phyloP scores from a whole-genome alignment of 148 eudicot species.

The Silene conica region DNA sequence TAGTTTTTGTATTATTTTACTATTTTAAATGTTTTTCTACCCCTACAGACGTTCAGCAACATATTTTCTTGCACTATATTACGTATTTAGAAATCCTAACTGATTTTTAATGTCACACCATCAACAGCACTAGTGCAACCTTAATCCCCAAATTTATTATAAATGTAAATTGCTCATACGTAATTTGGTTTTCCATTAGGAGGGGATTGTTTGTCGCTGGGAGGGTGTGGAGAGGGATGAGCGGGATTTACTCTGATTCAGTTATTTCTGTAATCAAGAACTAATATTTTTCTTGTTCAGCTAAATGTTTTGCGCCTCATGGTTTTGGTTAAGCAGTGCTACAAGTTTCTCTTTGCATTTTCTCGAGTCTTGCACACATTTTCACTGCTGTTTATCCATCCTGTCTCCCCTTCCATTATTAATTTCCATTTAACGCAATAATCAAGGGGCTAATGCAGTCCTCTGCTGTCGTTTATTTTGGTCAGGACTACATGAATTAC shows the following conservation, averaged over 20 bases:
- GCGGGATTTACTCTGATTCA: background rate
- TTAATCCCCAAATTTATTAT: too few relatives aligned
- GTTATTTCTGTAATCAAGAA: background rate
- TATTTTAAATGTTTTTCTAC: background rate
- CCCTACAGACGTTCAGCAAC: background rate
- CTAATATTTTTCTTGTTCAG: background rate
- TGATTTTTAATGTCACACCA: background rate
- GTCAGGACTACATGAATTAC: conserved; percentile 97
- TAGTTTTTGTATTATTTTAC: background rate
- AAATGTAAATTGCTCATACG: background rate
- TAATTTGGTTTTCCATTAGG: background rate
- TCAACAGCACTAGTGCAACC: background rate
- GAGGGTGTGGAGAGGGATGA: background rate
- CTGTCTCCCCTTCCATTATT: background rate
- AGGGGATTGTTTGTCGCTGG: background rate
- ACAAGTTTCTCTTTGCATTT: background rate
- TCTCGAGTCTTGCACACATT: conserved; percentile 8
- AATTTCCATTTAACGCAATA: background rate
- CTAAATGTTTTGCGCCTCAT: background rate
- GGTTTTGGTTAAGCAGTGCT: conserved; percentile 3
- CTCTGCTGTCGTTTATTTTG: conserved; percentile 21
- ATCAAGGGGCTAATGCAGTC: conserved; percentile 4
- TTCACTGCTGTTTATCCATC: conserved; percentile 4
- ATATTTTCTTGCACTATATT: background rate
- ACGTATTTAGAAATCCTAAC: background rate